Conservation (phyloP, 805 yeast species). For the Candida sithepensis region DNA sequence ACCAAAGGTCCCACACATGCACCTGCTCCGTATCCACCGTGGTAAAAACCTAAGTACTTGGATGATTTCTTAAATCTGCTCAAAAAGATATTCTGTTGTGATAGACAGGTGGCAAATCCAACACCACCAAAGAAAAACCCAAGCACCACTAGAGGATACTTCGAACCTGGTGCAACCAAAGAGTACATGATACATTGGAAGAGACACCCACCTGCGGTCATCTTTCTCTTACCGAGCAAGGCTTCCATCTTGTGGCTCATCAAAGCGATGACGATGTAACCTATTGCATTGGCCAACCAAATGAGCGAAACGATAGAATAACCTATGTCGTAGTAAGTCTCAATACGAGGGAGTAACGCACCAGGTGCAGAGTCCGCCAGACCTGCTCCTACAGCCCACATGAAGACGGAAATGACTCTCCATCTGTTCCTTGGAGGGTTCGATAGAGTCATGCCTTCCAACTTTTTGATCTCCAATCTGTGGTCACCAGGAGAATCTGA, state of each 20-base stretch:
- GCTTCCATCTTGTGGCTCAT: conserved; percentile 42
- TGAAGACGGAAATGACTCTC: conserved; percentile 38
- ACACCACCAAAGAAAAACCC: conserved; percentile 58
- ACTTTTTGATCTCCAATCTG: conserved; percentile 8
- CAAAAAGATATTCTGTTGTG: conserved; percentile 51
- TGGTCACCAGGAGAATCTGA: neutral
- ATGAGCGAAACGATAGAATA: conserved; percentile 55
- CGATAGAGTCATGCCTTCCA: conserved; percentile 34
- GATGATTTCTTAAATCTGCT: conserved; percentile 51
- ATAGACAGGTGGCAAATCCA: conserved; percentile 46
- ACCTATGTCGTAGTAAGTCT: conserved; percentile 41
- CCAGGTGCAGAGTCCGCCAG: conserved; percentile 58
- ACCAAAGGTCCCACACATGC: conserved; percentile 68
- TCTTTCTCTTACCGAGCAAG: conserved; percentile 38
- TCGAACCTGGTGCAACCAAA: conserved; percentile 44
- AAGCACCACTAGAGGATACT: conserved; percentile 44
- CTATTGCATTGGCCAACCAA: conserved; percentile 58
- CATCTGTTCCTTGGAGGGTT: conserved; percentile 42
- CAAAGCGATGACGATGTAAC: conserved; percentile 49
- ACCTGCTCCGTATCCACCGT: conserved; percentile 70
- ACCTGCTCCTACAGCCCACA: conserved; percentile 42
- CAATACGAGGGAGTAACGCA: conserved; percentile 54
- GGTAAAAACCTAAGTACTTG: conserved; percentile 56
- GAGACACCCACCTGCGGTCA: conserved; percentile 37
- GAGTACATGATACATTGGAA: conserved; percentile 40